A percentile compares a stretch with the other conserved stretches of the same genome.
phyloP scores from a whole-genome alignment of 345 rosid species.

The Populus deltoides region DNA sequence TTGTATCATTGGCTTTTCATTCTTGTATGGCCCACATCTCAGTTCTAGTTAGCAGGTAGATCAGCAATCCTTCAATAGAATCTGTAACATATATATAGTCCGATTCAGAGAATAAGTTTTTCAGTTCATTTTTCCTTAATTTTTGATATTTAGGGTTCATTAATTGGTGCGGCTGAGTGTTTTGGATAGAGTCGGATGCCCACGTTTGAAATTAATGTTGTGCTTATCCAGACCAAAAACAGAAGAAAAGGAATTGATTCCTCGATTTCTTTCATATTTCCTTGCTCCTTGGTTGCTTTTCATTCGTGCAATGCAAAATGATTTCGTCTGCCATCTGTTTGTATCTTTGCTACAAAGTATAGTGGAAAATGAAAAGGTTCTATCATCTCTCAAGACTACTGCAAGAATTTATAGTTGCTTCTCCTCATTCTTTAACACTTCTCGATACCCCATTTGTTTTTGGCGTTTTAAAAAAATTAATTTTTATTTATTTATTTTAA shows the following conservation, averaged over 20 bases:
- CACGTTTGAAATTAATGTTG: constrained; percentile 35
- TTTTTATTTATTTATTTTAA: no score
- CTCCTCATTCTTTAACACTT: no score
- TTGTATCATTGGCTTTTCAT: constrained; percentile 25
- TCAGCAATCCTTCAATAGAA: constrained; percentile 51
- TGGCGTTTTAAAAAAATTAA: no score
- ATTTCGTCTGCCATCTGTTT: not conserved
- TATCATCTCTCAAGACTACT: not conserved
- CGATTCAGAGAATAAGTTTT: constrained; percentile 51
- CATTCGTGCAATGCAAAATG: not conserved
- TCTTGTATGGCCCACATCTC: constrained; percentile 22
- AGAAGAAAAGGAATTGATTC: constrained; percentile 11
- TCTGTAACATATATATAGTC: constrained; percentile 66
- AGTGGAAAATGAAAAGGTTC: not conserved
- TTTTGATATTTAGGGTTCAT: constrained; percentile 41
- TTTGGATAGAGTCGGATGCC: constrained; percentile 55
- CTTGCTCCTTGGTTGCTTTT: not conserved
- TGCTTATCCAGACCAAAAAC: constrained; percentile 29
- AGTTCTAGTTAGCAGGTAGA: constrained; percentile 42
- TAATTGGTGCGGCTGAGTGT: constrained; percentile 51
- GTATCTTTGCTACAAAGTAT: not conserved
- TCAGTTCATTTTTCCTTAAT: not conserved
- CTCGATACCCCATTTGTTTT: no score
- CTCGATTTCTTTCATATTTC: constrained; percentile 9
- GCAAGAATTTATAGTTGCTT: no score